These are phyloP conservation scores for Candida awuae DNA, from an alignment of 805 yeast genomes.

Conservation along the genomic window DNA sequence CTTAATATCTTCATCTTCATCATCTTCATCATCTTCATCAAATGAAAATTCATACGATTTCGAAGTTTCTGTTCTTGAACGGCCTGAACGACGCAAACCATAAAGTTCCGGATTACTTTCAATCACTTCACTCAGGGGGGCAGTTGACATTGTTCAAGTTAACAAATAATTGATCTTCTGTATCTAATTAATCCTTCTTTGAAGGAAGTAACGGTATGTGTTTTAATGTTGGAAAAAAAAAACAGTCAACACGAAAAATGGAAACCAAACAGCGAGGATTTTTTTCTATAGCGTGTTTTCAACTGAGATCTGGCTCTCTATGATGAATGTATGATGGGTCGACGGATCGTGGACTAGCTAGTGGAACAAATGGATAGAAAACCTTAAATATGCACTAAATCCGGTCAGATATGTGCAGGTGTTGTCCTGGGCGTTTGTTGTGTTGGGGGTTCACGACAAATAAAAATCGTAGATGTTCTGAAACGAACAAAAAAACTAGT, in stretches of 20 bases:
- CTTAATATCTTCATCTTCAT: constrained; percentile 19
- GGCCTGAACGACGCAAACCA: constrained; percentile 69
- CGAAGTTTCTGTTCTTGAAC: constrained; percentile 40
- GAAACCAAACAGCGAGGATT: neutral
- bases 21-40: constrained; percentile 26
- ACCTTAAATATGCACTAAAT: too few relatives aligned
- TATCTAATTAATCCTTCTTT: neutral
- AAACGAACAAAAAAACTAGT: too few relatives aligned
- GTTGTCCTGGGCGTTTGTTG: too few relatives aligned
- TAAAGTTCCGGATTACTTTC: constrained; percentile 71
- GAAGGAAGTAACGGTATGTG: neutral
- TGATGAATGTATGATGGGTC: too few relatives aligned
- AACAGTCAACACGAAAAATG: neutral
- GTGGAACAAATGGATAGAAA: too few relatives aligned
- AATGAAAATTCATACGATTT: constrained; percentile 28
- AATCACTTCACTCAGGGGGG: constrained; percentile 36
- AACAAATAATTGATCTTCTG: too few relatives aligned
- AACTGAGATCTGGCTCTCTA: too few relatives aligned
- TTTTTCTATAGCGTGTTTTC: too few relatives aligned
- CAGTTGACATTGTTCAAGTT: constrained; percentile 1
- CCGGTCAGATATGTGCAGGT: too few relatives aligned
- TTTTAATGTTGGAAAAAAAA: neutral
- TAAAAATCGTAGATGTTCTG: too few relatives aligned
- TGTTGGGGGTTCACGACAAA: too few relatives aligned
- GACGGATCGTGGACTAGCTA: too few relatives aligned